Evolutionary conservation across 306 rosid species (phyloP), one percentile per base, ranked within the genome.

Genomic region (Vigna radiata): DNA sequence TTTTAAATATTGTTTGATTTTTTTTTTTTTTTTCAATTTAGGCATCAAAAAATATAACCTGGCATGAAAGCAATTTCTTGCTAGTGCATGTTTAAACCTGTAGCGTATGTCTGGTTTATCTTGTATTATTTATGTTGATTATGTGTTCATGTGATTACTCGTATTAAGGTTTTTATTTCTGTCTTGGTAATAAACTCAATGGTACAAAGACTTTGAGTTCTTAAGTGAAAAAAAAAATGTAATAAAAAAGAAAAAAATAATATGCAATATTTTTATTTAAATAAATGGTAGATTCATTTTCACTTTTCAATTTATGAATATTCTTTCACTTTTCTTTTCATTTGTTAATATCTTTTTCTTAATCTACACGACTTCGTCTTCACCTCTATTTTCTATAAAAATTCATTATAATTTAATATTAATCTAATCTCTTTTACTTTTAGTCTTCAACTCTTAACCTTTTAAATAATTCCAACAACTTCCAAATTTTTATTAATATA

Each of bases 1-100:
- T 18, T 58, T 11, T 1, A 1, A 65, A 23, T 18, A 16, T 16
- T 10, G 29, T 5, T 60, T 53, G 68, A 44, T 46, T 11, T 15
- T 10, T n/a, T 19, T 54, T 13, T 55, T 62, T 60, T 8, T 37
- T 29, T 55, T 56, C 36, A 7, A 10, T 55, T 8, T n/a, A 17
- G 58, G 53, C 16, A 2, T 5, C 7, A 31, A 43, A 31, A 27
- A 46, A 60, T 78, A 70, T 59, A 59, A 25, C 46, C 8, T 29
- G 61, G 63, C 47, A 29, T 27, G 39, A 60, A 70, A 33, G 70
- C 19, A 79, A 44, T 25, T 41, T 39, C 49, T 8, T 79, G 60
- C 61, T 1, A n/a, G 8, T 13, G 15, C 73, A 52, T 16, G 54
- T 11, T 62, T 29, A 64, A 54, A 53, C 49, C 19, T 15, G 31